Conservation (phyloP, 306 rosid species). For the Dicorynia guianensis region DNA sequence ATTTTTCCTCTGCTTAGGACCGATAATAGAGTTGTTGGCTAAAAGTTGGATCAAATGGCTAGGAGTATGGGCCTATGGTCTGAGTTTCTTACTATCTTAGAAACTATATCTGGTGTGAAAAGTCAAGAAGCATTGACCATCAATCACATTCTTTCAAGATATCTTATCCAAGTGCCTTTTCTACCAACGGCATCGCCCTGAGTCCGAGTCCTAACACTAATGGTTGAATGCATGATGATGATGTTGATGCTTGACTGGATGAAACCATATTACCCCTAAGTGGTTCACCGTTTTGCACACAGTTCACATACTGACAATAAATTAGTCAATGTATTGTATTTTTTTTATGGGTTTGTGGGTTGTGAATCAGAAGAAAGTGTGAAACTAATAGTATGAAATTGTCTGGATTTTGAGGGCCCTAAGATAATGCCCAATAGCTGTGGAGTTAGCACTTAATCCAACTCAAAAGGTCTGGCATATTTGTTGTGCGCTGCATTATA, state of each 20-base stretch:
- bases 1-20: no score
- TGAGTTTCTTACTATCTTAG: not conserved
- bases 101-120: conserved; percentile 37
- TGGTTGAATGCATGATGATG: conserved; percentile 36
- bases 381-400: conserved; percentile 9
- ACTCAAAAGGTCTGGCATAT: conserved; percentile 34
- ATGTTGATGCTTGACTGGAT: conserved; percentile 37
- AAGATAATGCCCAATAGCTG: conserved; percentile 28
- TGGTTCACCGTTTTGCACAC: conserved; percentile 18
- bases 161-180: conserved; percentile 36
- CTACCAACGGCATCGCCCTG: conserved; percentile 38
- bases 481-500: conserved; percentile 30
- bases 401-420: conserved; percentile 41
- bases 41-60: conserved; percentile 26
- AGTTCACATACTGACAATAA: conserved; percentile 23
- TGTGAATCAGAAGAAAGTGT: conserved; percentile 5
- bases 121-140: conserved; percentile 43
- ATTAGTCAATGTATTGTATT: not conserved
- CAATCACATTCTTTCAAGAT: conserved; percentile 41
- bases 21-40: conserved; percentile 12
- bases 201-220: conserved; percentile 29
- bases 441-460: conserved; percentile 44
- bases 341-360: not conserved
- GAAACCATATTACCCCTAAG: conserved; percentile 33
- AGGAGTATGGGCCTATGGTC: not conserved